Evolutionary conservation across 179 eudicot species (phyloP).

Genomic region (Gypsophila paniculata): DNA sequence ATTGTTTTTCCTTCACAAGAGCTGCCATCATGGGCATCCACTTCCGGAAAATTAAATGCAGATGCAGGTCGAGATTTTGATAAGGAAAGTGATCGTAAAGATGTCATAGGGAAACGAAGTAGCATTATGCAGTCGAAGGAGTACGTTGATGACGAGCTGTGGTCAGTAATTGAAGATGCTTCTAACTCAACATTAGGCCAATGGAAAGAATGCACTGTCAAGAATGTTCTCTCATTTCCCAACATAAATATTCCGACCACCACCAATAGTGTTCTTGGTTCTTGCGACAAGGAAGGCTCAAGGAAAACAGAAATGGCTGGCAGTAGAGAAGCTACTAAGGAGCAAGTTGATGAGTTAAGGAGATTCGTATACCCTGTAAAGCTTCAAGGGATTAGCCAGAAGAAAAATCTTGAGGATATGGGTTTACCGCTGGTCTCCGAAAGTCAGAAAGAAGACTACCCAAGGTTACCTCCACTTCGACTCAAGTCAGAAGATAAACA

Average conservation of each 20-base stretch:
- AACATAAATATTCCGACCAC: slow-evolving; percentile 45
- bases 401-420: slow-evolving; percentile 42
- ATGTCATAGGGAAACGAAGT: slow-evolving; percentile 30
- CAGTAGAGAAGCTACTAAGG: slow-evolving; percentile 63
- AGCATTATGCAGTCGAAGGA: slow-evolving; percentile 33
- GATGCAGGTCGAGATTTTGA: slow-evolving; percentile 13
- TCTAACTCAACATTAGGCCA: slow-evolving; percentile 40
- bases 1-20: slow-evolving; percentile 36
- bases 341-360: slow-evolving; percentile 85
- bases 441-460: slow-evolving; percentile 70
- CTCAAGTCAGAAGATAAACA: slow-evolving; percentile 80
- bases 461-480: slow-evolving; percentile 83
- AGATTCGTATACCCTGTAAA: slow-evolving; percentile 69
- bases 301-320: slow-evolving; percentile 44
- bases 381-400: slow-evolving; percentile 50
- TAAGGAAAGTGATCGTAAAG: slow-evolving; percentile 37
- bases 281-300: slow-evolving; percentile 47
- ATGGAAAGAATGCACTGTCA: slow-evolving; percentile 65
- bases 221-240: slow-evolving; percentile 73
- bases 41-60: slow-evolving; percentile 40
- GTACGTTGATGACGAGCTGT: slow-evolving; percentile 37
- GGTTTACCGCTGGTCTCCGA: slow-evolving; percentile 48
- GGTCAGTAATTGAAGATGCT: slow-evolving; percentile 46
- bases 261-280: slow-evolving; percentile 33
- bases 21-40: slow-evolving; percentile 50